These are phyloP conservation scores for Colletotrichum costaricense DNA, from an alignment of 2,329 filamentous ascomycete genomes.

Conservation along the genomic window DNA sequence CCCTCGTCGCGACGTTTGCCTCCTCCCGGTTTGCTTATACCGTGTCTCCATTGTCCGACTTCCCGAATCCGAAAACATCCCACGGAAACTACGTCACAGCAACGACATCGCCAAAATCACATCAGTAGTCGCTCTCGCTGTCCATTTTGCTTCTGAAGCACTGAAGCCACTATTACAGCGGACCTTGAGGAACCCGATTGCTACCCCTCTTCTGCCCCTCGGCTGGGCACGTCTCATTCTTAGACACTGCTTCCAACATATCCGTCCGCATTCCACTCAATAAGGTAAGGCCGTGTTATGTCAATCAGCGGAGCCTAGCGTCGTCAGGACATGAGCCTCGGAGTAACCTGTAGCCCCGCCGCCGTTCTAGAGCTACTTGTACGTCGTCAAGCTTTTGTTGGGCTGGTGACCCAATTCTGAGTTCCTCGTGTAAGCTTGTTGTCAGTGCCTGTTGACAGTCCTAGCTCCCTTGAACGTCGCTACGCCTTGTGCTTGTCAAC, in stretches of 20 bases:
- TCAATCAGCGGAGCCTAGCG: slow-evolving; percentile 26
- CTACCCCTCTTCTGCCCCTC: slow-evolving; percentile 22
- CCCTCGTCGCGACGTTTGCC: slow-evolving; percentile 5
- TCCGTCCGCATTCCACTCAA: slow-evolving; percentile 31
- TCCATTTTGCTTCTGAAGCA: background rate
- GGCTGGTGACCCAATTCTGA: background rate
- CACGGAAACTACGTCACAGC: slow-evolving; percentile 26
- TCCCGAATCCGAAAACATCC: slow-evolving; percentile 2
- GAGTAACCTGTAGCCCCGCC: slow-evolving; percentile 11
- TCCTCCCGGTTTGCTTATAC: slow-evolving; percentile 5
- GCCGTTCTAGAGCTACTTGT: slow-evolving; percentile 6
- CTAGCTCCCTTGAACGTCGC: background rate
- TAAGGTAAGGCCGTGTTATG: slow-evolving; percentile 9
- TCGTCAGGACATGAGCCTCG: slow-evolving; percentile 12
- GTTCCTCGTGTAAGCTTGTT: background rate
- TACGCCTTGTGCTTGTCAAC: background rate
- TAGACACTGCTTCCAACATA: slow-evolving; percentile 8
- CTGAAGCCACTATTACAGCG: background rate
- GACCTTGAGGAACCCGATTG: slow-evolving; percentile 12
- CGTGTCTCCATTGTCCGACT: slow-evolving; percentile 1
- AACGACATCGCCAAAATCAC: slow-evolving; percentile 13
- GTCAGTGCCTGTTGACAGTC: slow-evolving; percentile 7
- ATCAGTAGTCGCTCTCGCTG: background rate
- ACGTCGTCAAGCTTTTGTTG: slow-evolving; percentile 26
- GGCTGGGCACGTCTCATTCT: background rate